Base-by-base conservation (phyloP, 179 eudicot genomes). In the Beta corolliflora region DNA sequence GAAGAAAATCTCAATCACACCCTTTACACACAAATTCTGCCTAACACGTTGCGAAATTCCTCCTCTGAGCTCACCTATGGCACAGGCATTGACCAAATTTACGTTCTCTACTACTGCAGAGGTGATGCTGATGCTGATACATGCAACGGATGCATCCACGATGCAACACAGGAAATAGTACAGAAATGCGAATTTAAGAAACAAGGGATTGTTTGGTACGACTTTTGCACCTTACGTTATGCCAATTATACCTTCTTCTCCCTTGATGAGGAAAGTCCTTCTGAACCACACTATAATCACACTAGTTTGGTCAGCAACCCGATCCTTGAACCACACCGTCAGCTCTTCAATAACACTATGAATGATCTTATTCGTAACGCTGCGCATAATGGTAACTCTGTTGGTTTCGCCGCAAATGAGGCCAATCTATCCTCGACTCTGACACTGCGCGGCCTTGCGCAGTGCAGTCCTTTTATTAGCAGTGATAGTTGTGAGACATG, bases 71-170 rank as follows among this genome's bases (percentile, higher is more conserved):
- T 45, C 67, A 67, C 79, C 5, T 46, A 58, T 31, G 83, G 83
- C 36, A 76, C 72, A 19, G 79, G 59, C 45, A 7, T 76, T 23
- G 75, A 75, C 45, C 77, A 67, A 75, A 68, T 75, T 21, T 63
- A 81, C 23, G 79, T 68, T 21, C 75, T 81, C 18, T 81, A 53
- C 69, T 81, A 66, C 75, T 81, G 83, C 68, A 75, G 83, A 56
- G 83, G 78, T 16, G 73, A 81, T 44, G 23, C 75, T 18, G n/a
- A 52, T 10, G 13, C 56, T 14, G 10, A 23, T 10, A 45, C 55
- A 25, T 75, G 83, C 31, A 44, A 67, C 9, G 13, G 12, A 0
- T 66, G 83, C 50, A 65, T 67, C 54, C 54, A 41, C 54, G 65
- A 55, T 23, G 79, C 83, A 5, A 21, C 18, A 19, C 14, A 29